Base-by-base conservation (phyloP, 1,284 basidiomycete species). In the Apiotrichum sp. region DNA sequence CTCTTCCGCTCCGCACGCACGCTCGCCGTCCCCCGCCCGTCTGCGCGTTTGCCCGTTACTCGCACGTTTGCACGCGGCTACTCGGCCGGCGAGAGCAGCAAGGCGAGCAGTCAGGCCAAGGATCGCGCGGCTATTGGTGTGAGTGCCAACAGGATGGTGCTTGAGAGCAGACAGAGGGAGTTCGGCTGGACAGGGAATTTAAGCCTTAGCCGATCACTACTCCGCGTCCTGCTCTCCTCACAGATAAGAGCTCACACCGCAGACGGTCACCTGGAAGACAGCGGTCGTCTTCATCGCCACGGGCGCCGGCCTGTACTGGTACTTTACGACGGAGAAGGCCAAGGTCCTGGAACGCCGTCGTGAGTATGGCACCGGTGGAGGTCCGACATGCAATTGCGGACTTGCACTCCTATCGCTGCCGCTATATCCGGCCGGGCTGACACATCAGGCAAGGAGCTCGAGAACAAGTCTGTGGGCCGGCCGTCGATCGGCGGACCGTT, bases 401-500 rank as follows among this genome's bases (percentile, higher is more conserved):
- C n/a, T n/a, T n/a, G n/a, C n/a, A n/a, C n/a, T n/a, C n/a, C n/a
- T n/a, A n/a, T n/a, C n/a, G n/a, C n/a, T n/a, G n/a, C n/a, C n/a
- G n/a, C n/a, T n/a, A n/a, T n/a, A n/a, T n/a, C n/a, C n/a, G n/a
- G n/a, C n/a, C n/a, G n/a, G 13, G 62, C 65, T 38, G 43, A 50
- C 34, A 43, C 52, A 10, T 48, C 52, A 89, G 87, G 84, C 65
- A 83, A 87, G 70, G 86, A 87, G 65, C 79, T 82, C 8, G 81
- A 75, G 66, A 81, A 74, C 16, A 73, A 75, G 50, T 77, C 79
- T 39, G 76, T 83, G n/a, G 82, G 82, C 1, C 75, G 78, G 57
- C 82, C 95, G 1, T 81, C 87, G 42, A 87, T 98, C 58, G 95
- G 95, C 13, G 95, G 95, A 0, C 87, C 93, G 0, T 98, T 98